Conservation (phyloP, 2,329 filamentous ascomycete genomes). For the Cladosporium sp. region DNA sequence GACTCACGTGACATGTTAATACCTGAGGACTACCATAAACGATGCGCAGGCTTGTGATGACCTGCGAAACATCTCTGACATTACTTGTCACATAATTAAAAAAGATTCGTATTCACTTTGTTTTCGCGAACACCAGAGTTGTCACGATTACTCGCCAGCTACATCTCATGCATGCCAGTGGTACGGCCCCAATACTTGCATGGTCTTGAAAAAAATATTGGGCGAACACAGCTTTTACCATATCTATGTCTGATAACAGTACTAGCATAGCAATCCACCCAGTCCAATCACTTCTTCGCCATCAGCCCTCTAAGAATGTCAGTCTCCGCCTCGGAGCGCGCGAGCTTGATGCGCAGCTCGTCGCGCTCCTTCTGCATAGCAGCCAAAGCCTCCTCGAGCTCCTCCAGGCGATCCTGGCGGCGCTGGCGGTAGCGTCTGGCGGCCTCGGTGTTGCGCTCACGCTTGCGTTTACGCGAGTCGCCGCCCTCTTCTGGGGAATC, state of each 20-base stretch:
- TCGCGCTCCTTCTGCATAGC: slow-evolving; percentile 63
- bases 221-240: neutral
- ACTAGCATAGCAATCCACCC: neutral
- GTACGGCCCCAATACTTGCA: neutral
- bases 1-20: neutral
- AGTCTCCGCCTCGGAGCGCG: slow-evolving; percentile 65
- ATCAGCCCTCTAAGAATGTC: slow-evolving; percentile 50
- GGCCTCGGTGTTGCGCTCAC: slow-evolving; percentile 69
- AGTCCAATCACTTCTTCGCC: slow-evolving; percentile 23
- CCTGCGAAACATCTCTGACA: neutral
- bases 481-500: slow-evolving; percentile 19
- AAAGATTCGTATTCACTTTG: neutral
- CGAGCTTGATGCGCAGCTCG: slow-evolving; percentile 62
- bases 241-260: neutral
- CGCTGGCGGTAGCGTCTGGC: slow-evolving; percentile 71
- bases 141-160: too few relatives aligned
- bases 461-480: slow-evolving; percentile 47
- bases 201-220: neutral
- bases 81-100: neutral
- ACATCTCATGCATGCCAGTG: too few relatives aligned
- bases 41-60: neutral
- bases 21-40: neutral
- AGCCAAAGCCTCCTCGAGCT: slow-evolving; percentile 61
- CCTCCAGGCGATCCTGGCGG: slow-evolving; percentile 64
- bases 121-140: too few relatives aligned